Percentiles rank a stretch among this genome's conserved stretches.
phyloP scores from a whole-genome alignment of 2,329 filamentous ascomycete genomes.

The Diplocarpon rosae region DNA sequence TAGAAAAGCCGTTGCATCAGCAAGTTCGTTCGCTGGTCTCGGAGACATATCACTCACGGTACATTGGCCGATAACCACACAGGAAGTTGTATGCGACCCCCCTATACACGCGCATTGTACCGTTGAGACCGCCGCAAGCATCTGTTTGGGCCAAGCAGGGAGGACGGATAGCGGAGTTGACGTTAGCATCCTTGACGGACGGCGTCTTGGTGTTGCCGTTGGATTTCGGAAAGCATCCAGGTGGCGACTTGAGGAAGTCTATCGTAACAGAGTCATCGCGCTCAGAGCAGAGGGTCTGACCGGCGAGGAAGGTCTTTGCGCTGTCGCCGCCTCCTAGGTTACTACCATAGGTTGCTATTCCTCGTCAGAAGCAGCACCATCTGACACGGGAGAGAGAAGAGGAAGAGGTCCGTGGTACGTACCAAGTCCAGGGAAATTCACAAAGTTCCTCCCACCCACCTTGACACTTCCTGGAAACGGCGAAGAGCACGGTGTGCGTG shows the following conservation, averaged over 20 bases:
- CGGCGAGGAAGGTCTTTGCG: background rate
- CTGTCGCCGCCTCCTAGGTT: background rate
- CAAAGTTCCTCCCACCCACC: conserved; percentile 1
- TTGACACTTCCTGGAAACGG: background rate
- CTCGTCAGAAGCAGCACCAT: background rate
- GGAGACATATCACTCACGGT: background rate
- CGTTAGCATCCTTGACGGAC: background rate
- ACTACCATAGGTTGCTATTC: background rate
- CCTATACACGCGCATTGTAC: background rate
- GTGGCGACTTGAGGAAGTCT: background rate
- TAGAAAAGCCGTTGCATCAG: background rate
- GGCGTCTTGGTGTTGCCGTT: background rate
- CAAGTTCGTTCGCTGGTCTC: background rate
- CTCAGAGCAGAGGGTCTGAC: background rate
- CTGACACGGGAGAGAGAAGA: background rate
- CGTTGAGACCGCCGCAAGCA: background rate
- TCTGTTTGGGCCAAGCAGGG: background rate
- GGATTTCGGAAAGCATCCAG: background rate
- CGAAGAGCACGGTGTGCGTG: background rate
- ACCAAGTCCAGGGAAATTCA: background rate
- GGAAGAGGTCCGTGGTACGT: background rate
- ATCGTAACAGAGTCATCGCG: background rate
- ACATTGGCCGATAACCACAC: background rate
- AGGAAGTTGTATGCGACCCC: background rate
- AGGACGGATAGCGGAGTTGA: background rate